Conservation (phyloP, 2,329 filamentous ascomycete species). For the Ceratocystis variospora region DNA sequence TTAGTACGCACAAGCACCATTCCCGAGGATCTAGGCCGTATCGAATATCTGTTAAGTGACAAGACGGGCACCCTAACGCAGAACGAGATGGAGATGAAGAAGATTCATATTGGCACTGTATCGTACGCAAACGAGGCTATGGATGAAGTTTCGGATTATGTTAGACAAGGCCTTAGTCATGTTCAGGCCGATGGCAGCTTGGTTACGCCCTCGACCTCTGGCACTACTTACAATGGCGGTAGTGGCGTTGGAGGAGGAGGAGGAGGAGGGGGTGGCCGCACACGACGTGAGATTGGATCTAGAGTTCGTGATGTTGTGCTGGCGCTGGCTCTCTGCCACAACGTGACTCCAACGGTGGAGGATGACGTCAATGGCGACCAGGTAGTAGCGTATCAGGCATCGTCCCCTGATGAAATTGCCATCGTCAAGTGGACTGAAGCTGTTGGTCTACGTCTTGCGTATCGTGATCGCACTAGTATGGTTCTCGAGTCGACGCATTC, state of each 20-base stretch:
- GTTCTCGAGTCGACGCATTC: constrained; percentile 63
- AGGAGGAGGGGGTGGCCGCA: constrained; percentile 57
- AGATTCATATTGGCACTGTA: constrained; percentile 94
- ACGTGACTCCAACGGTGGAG: constrained; percentile 72
- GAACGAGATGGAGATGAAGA: constrained; percentile 98
- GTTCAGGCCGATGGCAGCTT: constrained; percentile 29
- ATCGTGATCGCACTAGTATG: constrained; percentile 80
- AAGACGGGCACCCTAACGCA: constrained; percentile 98
- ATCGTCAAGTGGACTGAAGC: constrained; percentile 93
- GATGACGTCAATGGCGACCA: constrained; percentile 69
- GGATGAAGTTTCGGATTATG: constrained; percentile 84
- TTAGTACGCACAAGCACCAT: constrained; percentile 95
- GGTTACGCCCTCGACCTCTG: constrained; percentile 63
- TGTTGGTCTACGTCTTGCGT: constrained; percentile 70
- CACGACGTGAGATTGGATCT: constrained; percentile 81
- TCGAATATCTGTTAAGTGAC: constrained; percentile 91
- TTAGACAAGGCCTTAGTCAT: constrained; percentile 66
- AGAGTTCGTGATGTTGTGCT: constrained; percentile 87
- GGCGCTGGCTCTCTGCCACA: constrained; percentile 86
- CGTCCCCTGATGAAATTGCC: constrained; percentile 93
- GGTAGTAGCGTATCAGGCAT: constrained; percentile 83
- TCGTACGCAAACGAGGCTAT: constrained; percentile 98
- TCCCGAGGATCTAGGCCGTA: constrained; percentile 85
- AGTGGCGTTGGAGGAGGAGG: not conserved
- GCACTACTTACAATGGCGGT: constrained; percentile 30